These are phyloP conservation scores for Theobroma grandiflorum DNA, from an alignment of 441 rosid genomes.

Conservation along the genomic window DNA sequence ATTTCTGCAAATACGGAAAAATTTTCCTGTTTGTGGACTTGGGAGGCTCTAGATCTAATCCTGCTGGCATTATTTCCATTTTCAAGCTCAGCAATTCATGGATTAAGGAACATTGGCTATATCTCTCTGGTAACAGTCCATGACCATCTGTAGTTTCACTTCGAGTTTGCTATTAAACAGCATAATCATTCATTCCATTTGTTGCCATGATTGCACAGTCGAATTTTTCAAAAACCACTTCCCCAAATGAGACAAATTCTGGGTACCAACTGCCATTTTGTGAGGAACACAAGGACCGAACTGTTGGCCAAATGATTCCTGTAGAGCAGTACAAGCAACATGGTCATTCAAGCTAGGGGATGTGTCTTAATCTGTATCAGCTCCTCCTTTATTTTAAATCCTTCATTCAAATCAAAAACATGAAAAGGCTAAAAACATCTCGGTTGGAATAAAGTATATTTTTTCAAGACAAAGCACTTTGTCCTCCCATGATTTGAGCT, in stretches of 20 bases:
- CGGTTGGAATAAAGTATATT: background rate
- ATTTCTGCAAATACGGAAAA: background rate
- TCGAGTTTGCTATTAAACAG: background rate
- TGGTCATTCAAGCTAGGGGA: background rate
- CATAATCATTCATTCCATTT: conserved; percentile 16
- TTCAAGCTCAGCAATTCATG: too few relatives aligned
- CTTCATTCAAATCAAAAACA: background rate
- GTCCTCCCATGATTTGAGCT: background rate
- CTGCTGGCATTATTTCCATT: background rate
- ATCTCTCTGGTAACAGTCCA: background rate
- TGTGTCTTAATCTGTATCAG: background rate
- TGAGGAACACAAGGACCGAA: too few relatives aligned
- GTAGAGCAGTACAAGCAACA: background rate
- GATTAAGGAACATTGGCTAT: background rate
- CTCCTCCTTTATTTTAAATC: conserved; percentile 8
- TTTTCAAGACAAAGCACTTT: conserved; percentile 16
- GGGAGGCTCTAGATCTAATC: background rate
- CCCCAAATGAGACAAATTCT: conserved; percentile 14
- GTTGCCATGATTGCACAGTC: conserved; percentile 11
- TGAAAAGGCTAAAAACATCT: conserved; percentile 13
- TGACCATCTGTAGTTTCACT: background rate
- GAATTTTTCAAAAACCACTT: conserved; percentile 1
- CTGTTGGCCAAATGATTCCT: background rate
- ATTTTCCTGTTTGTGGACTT: background rate
- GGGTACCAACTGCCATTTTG: conserved; percentile 5